Base-by-base conservation (phyloP, 805 yeast genomes). In the Teunomyces barrocoloradensis region DNA sequence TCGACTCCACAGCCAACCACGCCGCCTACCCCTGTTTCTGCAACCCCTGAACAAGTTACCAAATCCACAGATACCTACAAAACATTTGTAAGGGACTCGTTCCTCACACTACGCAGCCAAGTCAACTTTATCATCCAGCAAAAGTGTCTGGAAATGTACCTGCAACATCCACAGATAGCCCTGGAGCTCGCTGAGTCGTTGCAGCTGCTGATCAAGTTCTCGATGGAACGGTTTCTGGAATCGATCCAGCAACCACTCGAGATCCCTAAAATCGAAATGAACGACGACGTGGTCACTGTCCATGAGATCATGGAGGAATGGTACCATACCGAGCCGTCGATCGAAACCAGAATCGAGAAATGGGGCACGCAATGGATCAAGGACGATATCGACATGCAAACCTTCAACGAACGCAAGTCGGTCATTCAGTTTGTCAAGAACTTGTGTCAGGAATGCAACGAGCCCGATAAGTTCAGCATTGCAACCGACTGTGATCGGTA, bases 281-380 rank as follows among this genome's bases (percentile, higher is more conserved):
- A 52, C 44, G 52, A 52, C 42, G 52, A 52, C 17, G 50, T 52
- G 17, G 45, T 37, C 32, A 45, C 55, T 5, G 48, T 52, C 18
- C 45, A 46, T 35, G 49, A 50, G 37, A 50, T 52, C 29, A 21
- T 52, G 39, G 53, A 52, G 18, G 55, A 52, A 34, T 52, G 55
- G 55, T 52, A 47, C 39, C 21, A 34, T 20, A 47, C 29, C 7
- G 50, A 46, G 29, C 55, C 55, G 1, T 36, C 45, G 11, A 45
- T 52, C n/a, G 46, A 39, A 7, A 32, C 48, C 7, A 30, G 55
- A 6, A 44, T 52, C 12, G 44, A 34, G 13, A 43, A 44, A 11
- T 52, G 52, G 52, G 55, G 55, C 27, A 45, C 46, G 42, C 44
- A 46, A 18, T 52, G 55, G 55, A 46, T 52, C 27, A 38, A 51